Base-by-base conservation (phyloP, 2,329 filamentous ascomycete species). In the Pseudocercospora cruenta region DNA sequence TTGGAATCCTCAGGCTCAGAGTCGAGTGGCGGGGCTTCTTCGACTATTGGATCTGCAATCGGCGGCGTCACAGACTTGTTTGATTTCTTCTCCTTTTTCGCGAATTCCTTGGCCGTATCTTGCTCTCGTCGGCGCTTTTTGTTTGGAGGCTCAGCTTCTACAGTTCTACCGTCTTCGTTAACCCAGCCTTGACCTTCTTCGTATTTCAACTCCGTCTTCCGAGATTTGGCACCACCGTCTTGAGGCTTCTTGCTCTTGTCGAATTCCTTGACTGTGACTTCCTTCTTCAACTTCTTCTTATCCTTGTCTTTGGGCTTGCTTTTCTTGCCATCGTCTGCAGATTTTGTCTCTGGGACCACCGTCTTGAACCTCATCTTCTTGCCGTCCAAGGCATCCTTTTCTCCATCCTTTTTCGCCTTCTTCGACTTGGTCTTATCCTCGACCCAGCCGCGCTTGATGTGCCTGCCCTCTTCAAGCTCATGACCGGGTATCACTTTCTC, bases 141-240 rank as follows among this genome's bases (percentile, higher is more conserved):
- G 14, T 71, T 70, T 28, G 67, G 61, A 19, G 65, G 68, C 60
- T 82, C 81, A 21, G 78, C 79, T 77, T 96, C 91, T 2, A 96
- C 86, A 1, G 97, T 81, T 63, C 89, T 87, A 5, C 94, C 94
- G 16, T 90, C 83, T 67, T 88, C 87, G 72, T 97, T 90, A 0
- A 97, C 86, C 94, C 95, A 98, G 1, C 94, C 94, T 74, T 91
- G 90, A 22, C 91, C 93, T 62, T 97, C 90, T 47, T 95, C 86
- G 76, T 90, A 97, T 63, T 90, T 88, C 2, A 83, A 45, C 14
- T 58, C 62, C 78, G 45, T 84, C 83, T n/a, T 82, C 55, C 51
- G 47, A 77, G 55, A 63, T 22, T 84, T 83, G 16, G 78, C 77
- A 9, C 78, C 78, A 1, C 80, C 77, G 4, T 81, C 79, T 49